Percentiles rank a stretch among this genome's conserved stretches.
phyloP scores from a whole-genome alignment of 768 basidiomycete genomes.

The Myochromella boudieri region DNA sequence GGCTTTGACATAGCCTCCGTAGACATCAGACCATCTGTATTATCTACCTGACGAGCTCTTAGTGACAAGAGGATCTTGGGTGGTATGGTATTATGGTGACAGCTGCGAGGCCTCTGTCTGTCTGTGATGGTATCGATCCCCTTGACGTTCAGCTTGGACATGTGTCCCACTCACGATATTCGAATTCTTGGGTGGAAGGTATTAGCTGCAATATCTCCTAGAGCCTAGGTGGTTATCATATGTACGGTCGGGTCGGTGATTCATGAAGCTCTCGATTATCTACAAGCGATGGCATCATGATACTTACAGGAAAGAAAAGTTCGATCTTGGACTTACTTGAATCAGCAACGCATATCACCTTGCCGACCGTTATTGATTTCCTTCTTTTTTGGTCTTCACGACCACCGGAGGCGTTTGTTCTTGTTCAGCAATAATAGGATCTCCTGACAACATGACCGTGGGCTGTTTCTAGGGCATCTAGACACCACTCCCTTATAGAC shows the following conservation, averaged over 20 bases:
- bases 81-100: conserved; percentile 12
- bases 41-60: background rate
- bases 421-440: conserved; percentile 41
- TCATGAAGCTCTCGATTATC: too few species aligned
- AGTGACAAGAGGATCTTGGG: conserved; percentile 8
- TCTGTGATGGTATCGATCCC: conserved; percentile 16
- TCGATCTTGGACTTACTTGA: conserved; percentile 15
- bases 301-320: too few species aligned
- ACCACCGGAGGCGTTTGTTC: conserved; percentile 32
- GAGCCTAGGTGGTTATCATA: too few species aligned
- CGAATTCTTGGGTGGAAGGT: background rate
- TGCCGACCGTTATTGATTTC: conserved; percentile 59
- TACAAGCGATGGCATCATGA: conserved; percentile 19
- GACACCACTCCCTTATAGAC: conserved; percentile 39
- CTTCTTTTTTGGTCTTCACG: conserved; percentile 38
- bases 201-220: background rate
- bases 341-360: conserved; percentile 49
- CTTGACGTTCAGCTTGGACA: conserved; percentile 12
- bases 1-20: conserved; percentile 8
- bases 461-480: conserved; percentile 52
- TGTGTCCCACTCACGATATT: background rate
- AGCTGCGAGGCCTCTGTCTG: conserved; percentile 7
- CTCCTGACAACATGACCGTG: conserved; percentile 57
- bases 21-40: conserved; percentile 1
- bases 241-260: too few species aligned